A percentile compares a stretch with the other conserved stretches of the same genome.
These are phyloP conservation scores for Chlamydomonas sphaeroides DNA, from an alignment of 139 green algal genomes.

Conservation along the genomic window DNA sequence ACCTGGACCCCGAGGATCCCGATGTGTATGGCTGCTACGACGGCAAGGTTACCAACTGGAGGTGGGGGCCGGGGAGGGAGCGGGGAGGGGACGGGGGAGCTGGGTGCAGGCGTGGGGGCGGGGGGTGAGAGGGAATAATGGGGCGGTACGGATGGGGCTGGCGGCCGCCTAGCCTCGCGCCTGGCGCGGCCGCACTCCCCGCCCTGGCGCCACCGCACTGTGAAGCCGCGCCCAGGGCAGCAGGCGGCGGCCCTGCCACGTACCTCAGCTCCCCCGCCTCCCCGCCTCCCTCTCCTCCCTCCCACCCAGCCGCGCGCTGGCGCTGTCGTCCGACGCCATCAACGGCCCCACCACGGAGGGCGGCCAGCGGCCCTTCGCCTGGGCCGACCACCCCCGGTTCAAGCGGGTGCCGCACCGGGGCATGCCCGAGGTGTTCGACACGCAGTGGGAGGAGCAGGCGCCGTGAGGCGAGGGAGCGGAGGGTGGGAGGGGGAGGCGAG, in stretches of 20 bases:
- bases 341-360: slow-evolving; percentile 41
- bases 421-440: slow-evolving; percentile 53
- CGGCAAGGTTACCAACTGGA: slow-evolving; percentile 63
- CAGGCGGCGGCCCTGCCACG: too few relatives aligned
- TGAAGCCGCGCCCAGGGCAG: too few relatives aligned
- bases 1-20: slow-evolving; percentile 61
- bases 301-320: slow-evolving; percentile 55
- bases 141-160: too few relatives aligned
- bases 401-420: slow-evolving; percentile 47
- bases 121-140: too few relatives aligned
- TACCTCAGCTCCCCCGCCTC: too few relatives aligned
- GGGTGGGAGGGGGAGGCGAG: too few relatives aligned
- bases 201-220: too few relatives aligned
- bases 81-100: too few relatives aligned
- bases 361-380: slow-evolving; percentile 55
- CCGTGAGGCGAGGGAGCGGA: slow-evolving; percentile 39
- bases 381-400: slow-evolving; percentile 38
- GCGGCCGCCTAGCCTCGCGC: too few relatives aligned
- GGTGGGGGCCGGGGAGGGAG: neutral
- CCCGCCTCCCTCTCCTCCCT: slow-evolving; percentile 48
- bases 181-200: too few relatives aligned
- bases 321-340: slow-evolving; percentile 55
- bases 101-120: too few relatives aligned
- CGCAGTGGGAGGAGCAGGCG: slow-evolving; percentile 62
- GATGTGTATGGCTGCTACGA: slow-evolving; percentile 71